Evolutionary conservation across 108 stramenopile genomes (phyloP).

Genomic region (Cyclotella distinguenda): DNA sequence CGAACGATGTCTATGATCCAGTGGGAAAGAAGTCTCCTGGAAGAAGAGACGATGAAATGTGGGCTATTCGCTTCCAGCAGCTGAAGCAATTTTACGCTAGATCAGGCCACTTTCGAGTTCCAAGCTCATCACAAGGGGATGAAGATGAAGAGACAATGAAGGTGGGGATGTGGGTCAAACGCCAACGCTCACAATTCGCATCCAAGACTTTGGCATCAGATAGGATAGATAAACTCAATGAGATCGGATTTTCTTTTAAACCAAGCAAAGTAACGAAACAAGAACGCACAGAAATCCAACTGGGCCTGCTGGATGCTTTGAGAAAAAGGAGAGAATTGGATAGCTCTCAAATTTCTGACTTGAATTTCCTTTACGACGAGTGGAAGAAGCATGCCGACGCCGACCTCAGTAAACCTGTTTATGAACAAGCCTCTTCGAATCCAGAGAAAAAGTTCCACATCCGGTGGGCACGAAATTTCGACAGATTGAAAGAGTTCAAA

Average conservation of each 20-base stretch:
- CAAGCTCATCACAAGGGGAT: not conserved
- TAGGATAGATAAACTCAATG: constrained; percentile 7
- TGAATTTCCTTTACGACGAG: constrained; percentile 23
- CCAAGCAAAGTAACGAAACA: constrained; percentile 16
- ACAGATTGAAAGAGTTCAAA: constrained; percentile 24
- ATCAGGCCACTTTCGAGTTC: constrained; percentile 20
- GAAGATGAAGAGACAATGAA: constrained; percentile 9
- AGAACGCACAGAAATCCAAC: constrained; percentile 7
- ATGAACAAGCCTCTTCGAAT: not conserved
- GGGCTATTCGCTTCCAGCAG: constrained; percentile 12
- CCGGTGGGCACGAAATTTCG: constrained; percentile 18
- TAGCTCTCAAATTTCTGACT: constrained; percentile 16
- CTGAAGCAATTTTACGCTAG: constrained; percentile 14
- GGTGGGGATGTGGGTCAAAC: constrained; percentile 24
- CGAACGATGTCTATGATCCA: too few relatives aligned
- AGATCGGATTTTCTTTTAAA: constrained; percentile 25
- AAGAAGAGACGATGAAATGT: constrained; percentile 11
- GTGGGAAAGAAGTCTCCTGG: not conserved
- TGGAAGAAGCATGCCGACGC: constrained; percentile 21
- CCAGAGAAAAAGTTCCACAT: constrained; percentile 4
- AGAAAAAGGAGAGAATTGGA: constrained; percentile 19
- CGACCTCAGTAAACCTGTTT: constrained; percentile 3
- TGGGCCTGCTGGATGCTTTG: constrained; percentile 18
- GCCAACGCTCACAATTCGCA: constrained; percentile 13
- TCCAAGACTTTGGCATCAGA: constrained; percentile 7